Evolutionary conservation across 768 basidiomycete genomes (phyloP), one percentile per base, ranked within the genome.

Genomic region (Dacryopinax spathularia): DNA sequence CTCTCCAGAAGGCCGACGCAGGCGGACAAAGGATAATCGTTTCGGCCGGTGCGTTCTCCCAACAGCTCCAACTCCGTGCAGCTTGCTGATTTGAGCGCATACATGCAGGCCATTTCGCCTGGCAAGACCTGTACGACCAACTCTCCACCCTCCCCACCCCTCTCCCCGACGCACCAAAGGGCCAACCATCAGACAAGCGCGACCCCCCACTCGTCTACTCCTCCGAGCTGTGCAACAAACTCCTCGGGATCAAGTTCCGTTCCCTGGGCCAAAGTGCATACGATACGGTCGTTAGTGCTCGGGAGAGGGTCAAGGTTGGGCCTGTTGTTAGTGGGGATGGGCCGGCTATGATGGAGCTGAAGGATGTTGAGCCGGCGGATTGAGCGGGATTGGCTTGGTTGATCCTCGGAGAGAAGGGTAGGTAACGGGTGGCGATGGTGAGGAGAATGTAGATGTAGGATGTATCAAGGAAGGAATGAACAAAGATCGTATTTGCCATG

Each of bases 1-100:
- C 73, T 7, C 60, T 77, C 48, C 33, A 70, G 41, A 69, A 37
- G 1, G 63, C 44, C 1, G 60, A 64, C 1, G 71, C 71, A 3
- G 67, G 66, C 18, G 66, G 66, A 34, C 29, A 71, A 56, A 44
- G 72, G 7, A 69, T 69, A 18, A 34, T 61, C 60, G 33, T 61
- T 15, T 61, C 60, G 13, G 60, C 60, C 27, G 33, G 60, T 36
- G n/a, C 34, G 33, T 20, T 16, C 25, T 25, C n/a, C 12, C 56
- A 6, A 18, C 18, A 18, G 18, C 5, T 34, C 7, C 27, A 1
- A 39, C 35, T 2, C 6, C 27, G 34, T 12, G 18, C 12, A 13
- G 13, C 48, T 9, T 5, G 48, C 18, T 18, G 18, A 18, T 2
- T 5, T 56, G 29, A 56, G 6, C 48, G 25, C 6, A 20, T n/a